Evolutionary conservation across 257 asterid genomes (phyloP), one percentile per base, ranked within the genome.

Genomic region (Scutellaria barbata): DNA sequence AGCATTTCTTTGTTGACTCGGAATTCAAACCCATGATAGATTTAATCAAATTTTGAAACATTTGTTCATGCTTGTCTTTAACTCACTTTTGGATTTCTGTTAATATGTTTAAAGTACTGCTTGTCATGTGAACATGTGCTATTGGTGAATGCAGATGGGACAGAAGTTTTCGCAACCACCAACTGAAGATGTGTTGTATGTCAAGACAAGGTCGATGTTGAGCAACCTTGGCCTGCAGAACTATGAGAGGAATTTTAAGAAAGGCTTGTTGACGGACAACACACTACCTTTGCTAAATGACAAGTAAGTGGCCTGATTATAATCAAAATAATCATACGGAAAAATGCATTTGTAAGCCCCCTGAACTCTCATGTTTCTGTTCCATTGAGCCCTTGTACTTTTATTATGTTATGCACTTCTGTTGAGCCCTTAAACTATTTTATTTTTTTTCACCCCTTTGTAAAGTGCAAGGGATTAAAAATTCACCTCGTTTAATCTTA

Each of bases 161-260:
- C 88, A 86, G 79, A 90, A 89, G 82, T 88, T 90, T 68, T 86
- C 95, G 20, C 85, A 85, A 46, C 90, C 96, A 74, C 97, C 95
- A 10, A 76, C 74, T 14, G 95, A 90, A 81, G 98, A 93, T 78
- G 61, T 82, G 53, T 45, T 78, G 73, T 90, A 93, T 64, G 63
- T 17, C 8, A 86, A 87, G 80, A 87, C 97, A 11, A 87, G 83
- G 76, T 76, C 87, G 16, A 66, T 93, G 84, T 63, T 90, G 18
- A 71, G 79, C 63, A 79, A 68, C 84, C 96, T 93, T 41, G 98
- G 97, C 76, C 81, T 93, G 75, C 90, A 88, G 81, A 86, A 76
- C 76, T 92, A 90, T 46, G 98, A 90, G 84, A 92, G 83, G 86
- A 92, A 90, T 81, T 93, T 93, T 51, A 93, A 90, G 89, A 89